Evolutionary conservation across 2,329 filamentous ascomycete genomes (phyloP), one percentile per base, ranked within the genome.

Genomic region (Colletotrichum sp.): DNA sequence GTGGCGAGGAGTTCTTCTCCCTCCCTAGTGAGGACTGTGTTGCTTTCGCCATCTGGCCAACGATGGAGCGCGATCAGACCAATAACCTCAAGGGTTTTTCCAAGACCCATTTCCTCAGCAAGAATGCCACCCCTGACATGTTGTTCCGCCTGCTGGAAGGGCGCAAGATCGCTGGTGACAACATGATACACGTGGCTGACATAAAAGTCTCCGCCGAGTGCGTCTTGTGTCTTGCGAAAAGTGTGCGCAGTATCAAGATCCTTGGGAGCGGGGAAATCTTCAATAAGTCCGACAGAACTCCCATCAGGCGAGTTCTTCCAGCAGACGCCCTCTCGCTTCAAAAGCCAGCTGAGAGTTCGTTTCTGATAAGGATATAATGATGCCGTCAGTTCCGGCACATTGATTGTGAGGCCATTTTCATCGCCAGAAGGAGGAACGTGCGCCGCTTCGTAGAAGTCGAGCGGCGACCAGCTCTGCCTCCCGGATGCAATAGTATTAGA

Each of bases 81-180:
- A 60, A 96, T 91, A 3, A 95, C 87, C 84, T 96, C 95, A 5
- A 96, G 87, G 0, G 94, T 96, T 82, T 96, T 96, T 2, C 94
- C 94, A 2, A 96, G 86, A 0, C 94, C 94, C 94, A 96, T 96
- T 82, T 96, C 94, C 80, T 96, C 94, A 0, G 94, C 92, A 7
- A 96, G 85, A 64, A 95, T 93, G 1, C 94, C 94, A 15, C 92
- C 91, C 61, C 84, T 88, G 13, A 91, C 74, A 1, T 79, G 78
- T n/a, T 82, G 81, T 67, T 90, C 84, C 26, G 82, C 75, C 60
- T 85, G 81, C 39, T 83, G 82, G 71, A 91, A 92, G 4, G 84
- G 80, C 0, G 81, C 76, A 10, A 86, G 75, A 79, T 93, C 87
- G 48, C 86, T 85, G 2, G 91, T 88, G 6, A 92, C 86, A 16